phyloP scores from a whole-genome alignment of 352 stramenopile species.

The Globisporangium okanoganense region DNA sequence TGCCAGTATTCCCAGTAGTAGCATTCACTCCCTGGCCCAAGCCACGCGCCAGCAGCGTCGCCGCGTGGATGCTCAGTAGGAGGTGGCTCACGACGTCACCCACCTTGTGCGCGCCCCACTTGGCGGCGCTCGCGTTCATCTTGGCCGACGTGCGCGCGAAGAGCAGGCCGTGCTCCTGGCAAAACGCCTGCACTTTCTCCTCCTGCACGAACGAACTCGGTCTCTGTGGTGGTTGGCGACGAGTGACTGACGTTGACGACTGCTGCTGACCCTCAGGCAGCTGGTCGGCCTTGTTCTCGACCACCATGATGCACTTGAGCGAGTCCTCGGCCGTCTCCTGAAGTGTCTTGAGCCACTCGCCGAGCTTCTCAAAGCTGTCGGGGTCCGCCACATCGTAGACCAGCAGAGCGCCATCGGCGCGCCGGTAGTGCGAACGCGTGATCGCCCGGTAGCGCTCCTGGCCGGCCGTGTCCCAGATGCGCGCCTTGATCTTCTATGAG shows the following conservation, averaged over 20 bases:
- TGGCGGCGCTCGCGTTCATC: conserved; percentile 44
- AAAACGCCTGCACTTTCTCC: conserved; percentile 46
- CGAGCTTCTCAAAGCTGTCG: conserved; percentile 82
- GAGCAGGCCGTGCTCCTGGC: conserved; percentile 46
- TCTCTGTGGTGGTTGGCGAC: neutral
- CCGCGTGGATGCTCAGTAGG: conserved; percentile 58
- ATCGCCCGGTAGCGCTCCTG: conserved; percentile 90
- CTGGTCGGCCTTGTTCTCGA: conserved; percentile 91
- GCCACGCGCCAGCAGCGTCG: conserved; percentile 29
- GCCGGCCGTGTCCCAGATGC: conserved; percentile 88
- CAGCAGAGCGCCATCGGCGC: conserved; percentile 83
- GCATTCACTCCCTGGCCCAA: neutral
- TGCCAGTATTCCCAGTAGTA: neutral
- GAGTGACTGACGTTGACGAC: neutral
- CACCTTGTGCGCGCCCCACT: conserved; percentile 56
- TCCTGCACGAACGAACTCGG: conserved; percentile 43
- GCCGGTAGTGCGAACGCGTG: conserved; percentile 80
- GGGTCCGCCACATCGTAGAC: conserved; percentile 91
- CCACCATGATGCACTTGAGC: conserved; percentile 82
- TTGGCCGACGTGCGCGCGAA: conserved; percentile 68
- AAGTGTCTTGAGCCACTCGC: conserved; percentile 87
- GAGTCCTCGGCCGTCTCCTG: conserved; percentile 81
- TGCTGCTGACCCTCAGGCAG: conserved; percentile 24
- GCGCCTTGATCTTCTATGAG: conserved; percentile 62
- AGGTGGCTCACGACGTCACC: conserved; percentile 51